A percentile compares a stretch with the other conserved stretches of the same genome.
Conservation (phyloP, 192 early-diverging fungal genomes). For the Phlyctochytrium arcticum region DNA sequence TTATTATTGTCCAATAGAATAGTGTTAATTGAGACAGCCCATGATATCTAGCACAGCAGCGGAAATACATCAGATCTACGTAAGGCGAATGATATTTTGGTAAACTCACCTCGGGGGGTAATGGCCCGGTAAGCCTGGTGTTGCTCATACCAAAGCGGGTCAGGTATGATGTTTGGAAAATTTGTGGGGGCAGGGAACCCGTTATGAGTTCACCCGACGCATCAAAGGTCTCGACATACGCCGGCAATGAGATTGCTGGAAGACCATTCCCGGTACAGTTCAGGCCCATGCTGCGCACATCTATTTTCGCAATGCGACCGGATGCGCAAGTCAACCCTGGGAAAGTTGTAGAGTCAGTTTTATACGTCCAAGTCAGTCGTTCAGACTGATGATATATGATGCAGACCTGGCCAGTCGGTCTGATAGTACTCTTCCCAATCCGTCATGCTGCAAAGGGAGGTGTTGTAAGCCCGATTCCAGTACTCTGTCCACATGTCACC, state of each 20-base stretch:
- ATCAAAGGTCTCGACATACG: conserved; percentile 9
- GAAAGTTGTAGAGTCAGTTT: too few relatives aligned
- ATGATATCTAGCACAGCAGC: background rate
- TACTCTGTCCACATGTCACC: conserved; percentile 2
- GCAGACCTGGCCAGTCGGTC: too few relatives aligned
- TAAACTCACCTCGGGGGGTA: background rate
- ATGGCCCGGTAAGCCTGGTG: background rate
- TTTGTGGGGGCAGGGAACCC: background rate
- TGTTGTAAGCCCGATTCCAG: conserved; percentile 9
- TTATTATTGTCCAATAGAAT: background rate
- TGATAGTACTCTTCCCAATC: background rate
- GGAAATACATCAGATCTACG: background rate
- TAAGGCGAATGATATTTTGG: too few relatives aligned
- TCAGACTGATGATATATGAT: too few relatives aligned
- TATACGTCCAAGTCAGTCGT: too few relatives aligned
- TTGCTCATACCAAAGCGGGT: conserved; percentile 7
- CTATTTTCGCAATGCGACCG: conserved; percentile 4
- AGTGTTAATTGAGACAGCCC: background rate
- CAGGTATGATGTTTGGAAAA: conserved; percentile 2
- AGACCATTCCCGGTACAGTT: conserved; percentile 20
- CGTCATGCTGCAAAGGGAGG: background rate
- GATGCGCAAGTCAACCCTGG: conserved; percentile 9
- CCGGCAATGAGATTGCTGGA: background rate
- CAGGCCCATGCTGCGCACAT: conserved; percentile 3
- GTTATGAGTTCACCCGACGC: background rate